Evolutionary conservation across 495 filamentous ascomycete species (phyloP).

Genomic region (Penicillium roqueforti): DNA sequence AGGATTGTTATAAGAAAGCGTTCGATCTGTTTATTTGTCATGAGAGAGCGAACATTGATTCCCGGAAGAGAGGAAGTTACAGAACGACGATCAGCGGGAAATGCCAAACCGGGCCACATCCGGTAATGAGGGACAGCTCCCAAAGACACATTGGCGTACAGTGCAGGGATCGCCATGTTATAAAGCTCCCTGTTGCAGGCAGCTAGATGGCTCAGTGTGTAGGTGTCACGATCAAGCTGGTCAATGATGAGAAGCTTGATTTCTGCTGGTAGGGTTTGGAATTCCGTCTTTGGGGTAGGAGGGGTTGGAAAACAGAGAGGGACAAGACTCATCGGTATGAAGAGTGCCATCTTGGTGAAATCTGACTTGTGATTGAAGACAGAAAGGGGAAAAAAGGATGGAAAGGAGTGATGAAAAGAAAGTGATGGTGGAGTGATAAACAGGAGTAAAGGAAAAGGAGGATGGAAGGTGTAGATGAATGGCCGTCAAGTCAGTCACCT

Average conservation of each 20-base stretch:
- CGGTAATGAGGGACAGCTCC: not conserved
- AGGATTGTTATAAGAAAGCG: not conserved
- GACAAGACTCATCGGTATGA: not conserved
- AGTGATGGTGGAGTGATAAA: too few species aligned
- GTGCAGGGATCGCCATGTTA: too few species aligned
- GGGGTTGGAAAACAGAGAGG: not conserved
- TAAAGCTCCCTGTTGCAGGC: too few species aligned
- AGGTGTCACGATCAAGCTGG: too few species aligned
- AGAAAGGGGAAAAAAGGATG: too few species aligned
- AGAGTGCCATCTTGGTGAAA: not conserved
- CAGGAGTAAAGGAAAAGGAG: too few species aligned
- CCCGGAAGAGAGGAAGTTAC: not conserved
- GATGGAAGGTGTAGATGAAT: too few species aligned
- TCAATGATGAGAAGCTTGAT: not conserved
- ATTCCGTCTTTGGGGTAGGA: not conserved
- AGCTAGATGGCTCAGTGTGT: too few species aligned
- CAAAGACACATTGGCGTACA: too few species aligned
- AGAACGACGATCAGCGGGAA: not conserved
- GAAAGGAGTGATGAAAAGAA: too few species aligned
- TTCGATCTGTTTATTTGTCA: not conserved
- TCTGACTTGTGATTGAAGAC: not conserved
- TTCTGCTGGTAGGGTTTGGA: not conserved
- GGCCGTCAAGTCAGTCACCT: too few species aligned
- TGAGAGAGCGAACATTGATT: not conserved
- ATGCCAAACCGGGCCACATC: not conserved